Evolutionary conservation across 2,329 filamentous ascomycete species (phyloP).

Genomic region (Diaporthe sp.): DNA sequence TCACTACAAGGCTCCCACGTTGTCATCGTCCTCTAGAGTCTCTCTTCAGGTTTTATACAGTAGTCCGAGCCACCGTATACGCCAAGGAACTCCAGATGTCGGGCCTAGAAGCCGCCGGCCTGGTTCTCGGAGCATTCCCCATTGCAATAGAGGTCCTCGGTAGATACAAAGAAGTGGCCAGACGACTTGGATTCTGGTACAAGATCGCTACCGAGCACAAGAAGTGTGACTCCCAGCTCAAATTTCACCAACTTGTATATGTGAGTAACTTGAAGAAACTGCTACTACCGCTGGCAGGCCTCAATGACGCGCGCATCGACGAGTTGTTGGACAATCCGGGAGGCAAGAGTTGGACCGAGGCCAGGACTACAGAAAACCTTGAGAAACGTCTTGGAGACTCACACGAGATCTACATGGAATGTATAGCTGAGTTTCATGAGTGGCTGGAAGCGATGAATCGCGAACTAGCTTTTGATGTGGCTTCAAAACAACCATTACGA

Average conservation of each 20-base stretch:
- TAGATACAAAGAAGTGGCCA: conserved; percentile 16
- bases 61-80: no score
- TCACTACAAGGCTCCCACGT: no score
- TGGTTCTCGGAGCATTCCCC: not conserved
- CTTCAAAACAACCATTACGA: not conserved
- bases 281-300: not conserved
- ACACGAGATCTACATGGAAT: not conserved
- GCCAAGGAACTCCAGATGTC: not conserved
- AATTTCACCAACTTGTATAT: not conserved
- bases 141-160: conserved; percentile 2
- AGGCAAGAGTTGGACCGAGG: not conserved
- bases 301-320: not conserved
- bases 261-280: not conserved
- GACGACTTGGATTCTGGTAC: not conserved
- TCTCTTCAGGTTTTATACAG: not conserved
- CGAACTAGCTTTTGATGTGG: not conserved
- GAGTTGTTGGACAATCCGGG: not conserved
- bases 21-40: no score
- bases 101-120: not conserved
- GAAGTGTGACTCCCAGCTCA: not conserved
- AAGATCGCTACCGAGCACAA: conserved; percentile 1
- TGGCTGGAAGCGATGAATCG: not conserved
- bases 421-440: not conserved
- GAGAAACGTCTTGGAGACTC: not conserved
- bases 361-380: not conserved